phyloP scores from a whole-genome alignment of 805 yeast genomes.

The Saturnispora hagleri region DNA sequence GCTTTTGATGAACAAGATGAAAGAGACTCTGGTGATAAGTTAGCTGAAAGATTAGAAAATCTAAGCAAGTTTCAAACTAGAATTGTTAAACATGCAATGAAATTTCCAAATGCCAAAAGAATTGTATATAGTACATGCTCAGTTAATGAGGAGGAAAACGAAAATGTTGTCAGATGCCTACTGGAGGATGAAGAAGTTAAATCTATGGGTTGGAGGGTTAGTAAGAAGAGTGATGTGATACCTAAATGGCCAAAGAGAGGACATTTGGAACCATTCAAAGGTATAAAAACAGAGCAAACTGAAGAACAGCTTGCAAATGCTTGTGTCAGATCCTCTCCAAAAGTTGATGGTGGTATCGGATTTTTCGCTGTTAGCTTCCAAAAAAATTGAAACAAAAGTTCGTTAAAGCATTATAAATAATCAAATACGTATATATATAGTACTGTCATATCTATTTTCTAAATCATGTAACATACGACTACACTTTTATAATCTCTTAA shows the following conservation, averaged over 20 bases:
- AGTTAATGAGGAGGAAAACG: conserved; percentile 88
- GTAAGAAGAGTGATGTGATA: conserved; percentile 50
- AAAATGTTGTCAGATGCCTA: conserved; percentile 76
- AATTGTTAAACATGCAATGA: conserved; percentile 81
- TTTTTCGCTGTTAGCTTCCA: conserved; percentile 93
- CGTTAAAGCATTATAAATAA: conserved; percentile 19
- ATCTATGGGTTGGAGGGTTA: conserved; percentile 66
- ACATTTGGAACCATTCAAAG: conserved; percentile 54
- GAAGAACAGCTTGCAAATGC: conserved; percentile 65
- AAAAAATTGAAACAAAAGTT: conserved; percentile 22
- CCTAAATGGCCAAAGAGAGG: conserved; percentile 90
- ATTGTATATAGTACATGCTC: conserved; percentile 96
- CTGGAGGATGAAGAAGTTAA: conserved; percentile 58
- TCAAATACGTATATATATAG: neutral
- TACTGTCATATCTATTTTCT: neutral
- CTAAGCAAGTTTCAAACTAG: conserved; percentile 80
- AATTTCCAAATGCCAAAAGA: conserved; percentile 65
- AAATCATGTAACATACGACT: neutral
- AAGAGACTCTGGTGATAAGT: conserved; percentile 30
- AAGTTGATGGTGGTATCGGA: conserved; percentile 96
- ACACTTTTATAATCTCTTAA: conserved; percentile 36
- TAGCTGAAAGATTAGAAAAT: conserved; percentile 53
- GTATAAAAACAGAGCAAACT: conserved; percentile 24
- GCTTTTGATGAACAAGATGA: conserved; percentile 47
- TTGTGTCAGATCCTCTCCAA: conserved; percentile 78